Base-by-base conservation (phyloP, 805 yeast genomes). In the Brettanomyces custersianus region DNA sequence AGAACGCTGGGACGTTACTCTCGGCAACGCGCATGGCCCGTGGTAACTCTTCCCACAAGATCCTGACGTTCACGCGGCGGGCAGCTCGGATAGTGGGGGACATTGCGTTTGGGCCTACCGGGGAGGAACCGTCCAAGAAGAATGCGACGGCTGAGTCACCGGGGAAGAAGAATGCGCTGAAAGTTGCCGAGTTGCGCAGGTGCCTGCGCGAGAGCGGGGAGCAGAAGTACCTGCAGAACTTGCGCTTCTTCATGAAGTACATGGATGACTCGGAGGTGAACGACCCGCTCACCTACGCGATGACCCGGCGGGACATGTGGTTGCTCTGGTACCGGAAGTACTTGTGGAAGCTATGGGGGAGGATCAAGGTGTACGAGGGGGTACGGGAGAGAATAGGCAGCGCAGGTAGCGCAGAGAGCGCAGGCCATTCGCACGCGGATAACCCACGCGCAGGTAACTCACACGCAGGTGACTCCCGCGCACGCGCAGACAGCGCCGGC, bases 191-290 rank as follows among this genome's bases (percentile, higher is more conserved):
- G 20, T 18, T 47, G 7, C 33, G 38, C 8, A 41, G 41, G 21
- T 29, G 45, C 22, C 29, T 49, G 10, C 40, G 37, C n/a, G 49
- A 45, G 21, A 44, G 40, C 29, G 45, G 48, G 4, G 34, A 47
- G 36, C 49, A 49, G 21, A 38, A 41, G 3, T 57, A 55, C 33
- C 32, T 56, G 12, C 58, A 55, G 10, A 56, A 50, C 33, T 42
- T 57, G 13, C 44, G 53, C 23, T 54, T 57, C 29, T 55, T 57
- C 34, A 25, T 49, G 24, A 50, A 55, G 30, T 55, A 52, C 29
- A 51, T 52, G 54, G 54, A 55, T 33, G 57, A 57, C n/a, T 40
- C 59, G 9, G 58, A 51, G 26, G 32, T 40, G 26, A 51, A 54
- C 35, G 63, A 57, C 36, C 51, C 59, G 0, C 33, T 57, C n/a